A percentile compares a stretch with the other conserved stretches of the same genome.
These are phyloP conservation scores for Rasamsonia emersonii DNA, from an alignment of 2,329 filamentous ascomycete genomes.

Conservation along the genomic window DNA sequence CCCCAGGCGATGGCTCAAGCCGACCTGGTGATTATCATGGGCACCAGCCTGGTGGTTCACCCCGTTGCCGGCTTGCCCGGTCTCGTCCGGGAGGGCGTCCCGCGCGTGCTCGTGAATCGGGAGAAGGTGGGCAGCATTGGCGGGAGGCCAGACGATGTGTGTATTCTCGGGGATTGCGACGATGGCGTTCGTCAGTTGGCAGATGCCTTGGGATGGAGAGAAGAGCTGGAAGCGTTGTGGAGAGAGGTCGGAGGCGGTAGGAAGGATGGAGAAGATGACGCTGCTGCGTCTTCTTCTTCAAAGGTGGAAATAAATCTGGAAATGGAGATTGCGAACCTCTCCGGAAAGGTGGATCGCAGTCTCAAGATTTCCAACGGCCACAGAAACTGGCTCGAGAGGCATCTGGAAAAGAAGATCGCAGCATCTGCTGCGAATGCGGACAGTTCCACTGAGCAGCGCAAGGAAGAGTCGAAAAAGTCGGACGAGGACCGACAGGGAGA, in stretches of 20 bases:
- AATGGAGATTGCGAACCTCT: constrained; percentile 44
- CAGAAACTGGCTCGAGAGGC: constrained; percentile 23
- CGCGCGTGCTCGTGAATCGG: constrained; percentile 70
- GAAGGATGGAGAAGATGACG: constrained; percentile 35
- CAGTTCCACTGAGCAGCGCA: too few species aligned
- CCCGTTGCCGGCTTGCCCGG: constrained; percentile 69
- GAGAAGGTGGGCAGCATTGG: constrained; percentile 71
- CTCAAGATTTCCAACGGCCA: constrained; percentile 34
- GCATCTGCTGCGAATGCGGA: constrained; percentile 2
- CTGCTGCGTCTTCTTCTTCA: neutral
- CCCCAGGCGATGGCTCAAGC: constrained; percentile 44
- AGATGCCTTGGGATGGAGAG: constrained; percentile 65
- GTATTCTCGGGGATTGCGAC: constrained; percentile 68
- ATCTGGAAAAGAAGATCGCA: constrained; percentile 17
- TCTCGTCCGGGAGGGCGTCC: constrained; percentile 49
- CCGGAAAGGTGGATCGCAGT: constrained; percentile 40
- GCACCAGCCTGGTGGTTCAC: constrained; percentile 70
- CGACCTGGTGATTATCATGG: constrained; percentile 67
- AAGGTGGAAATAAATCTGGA: constrained; percentile 38
- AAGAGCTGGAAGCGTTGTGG: constrained; percentile 69
- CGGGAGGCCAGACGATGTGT: constrained; percentile 61
- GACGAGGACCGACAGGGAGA: too few species aligned
- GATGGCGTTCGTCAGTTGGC: constrained; percentile 63
- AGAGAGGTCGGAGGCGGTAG: constrained; percentile 49
- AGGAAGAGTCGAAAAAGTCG: too few species aligned